Conservation (phyloP, 306 rosid species). For the Sechiopsis laciniata region DNA sequence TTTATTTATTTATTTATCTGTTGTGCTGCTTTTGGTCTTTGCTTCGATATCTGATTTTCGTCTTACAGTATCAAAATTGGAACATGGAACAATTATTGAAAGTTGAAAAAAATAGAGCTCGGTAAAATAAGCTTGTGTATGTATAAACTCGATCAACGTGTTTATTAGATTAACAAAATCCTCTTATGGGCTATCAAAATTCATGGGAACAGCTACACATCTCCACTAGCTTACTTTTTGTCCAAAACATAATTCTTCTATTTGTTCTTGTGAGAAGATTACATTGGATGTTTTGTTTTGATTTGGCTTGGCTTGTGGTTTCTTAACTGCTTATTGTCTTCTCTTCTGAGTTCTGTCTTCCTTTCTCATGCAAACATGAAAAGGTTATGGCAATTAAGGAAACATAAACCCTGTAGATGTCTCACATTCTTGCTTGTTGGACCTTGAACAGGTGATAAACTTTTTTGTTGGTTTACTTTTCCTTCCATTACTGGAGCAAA, state of each 20-base stretch:
- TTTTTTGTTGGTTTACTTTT: conserved; percentile 90
- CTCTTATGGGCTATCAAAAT: neutral
- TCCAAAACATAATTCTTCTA: neutral
- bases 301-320: conserved; percentile 3
- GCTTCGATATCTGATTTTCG: conserved; percentile 1
- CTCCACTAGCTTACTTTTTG: neutral
- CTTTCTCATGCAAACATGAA: conserved; percentile 1
- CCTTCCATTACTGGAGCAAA: conserved; percentile 73
- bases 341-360: neutral
- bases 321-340: neutral
- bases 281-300: conserved; percentile 9
- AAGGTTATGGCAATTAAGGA: neutral
- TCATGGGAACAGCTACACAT: neutral
- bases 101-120: neutral
- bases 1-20: neutral
- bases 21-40: conserved; percentile 4
- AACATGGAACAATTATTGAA: neutral
- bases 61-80: neutral
- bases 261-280: neutral
- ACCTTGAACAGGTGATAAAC: conserved; percentile 59
- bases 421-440: conserved; percentile 1
- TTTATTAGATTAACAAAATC: neutral
- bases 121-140: neutral
- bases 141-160: neutral
- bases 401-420: neutral